Conservation (phyloP, 495 filamentous ascomycete genomes). For the Xylaria cubensis region DNA sequence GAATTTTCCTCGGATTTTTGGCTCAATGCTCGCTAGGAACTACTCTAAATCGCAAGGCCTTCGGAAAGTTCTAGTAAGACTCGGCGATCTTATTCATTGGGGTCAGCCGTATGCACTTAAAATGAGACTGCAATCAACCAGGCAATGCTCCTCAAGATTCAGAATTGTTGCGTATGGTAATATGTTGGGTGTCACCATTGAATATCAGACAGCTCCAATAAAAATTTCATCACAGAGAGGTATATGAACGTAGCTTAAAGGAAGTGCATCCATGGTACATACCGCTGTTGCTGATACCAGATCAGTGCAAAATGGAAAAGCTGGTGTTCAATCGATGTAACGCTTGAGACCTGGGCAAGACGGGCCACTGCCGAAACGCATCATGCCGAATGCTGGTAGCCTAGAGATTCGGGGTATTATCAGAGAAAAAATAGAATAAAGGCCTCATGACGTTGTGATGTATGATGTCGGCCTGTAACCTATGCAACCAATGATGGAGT, state of each 20-base stretch:
- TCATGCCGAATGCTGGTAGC: slow-evolving; percentile 7
- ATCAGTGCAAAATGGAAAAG: slow-evolving; percentile 1
- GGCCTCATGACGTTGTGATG: slow-evolving; percentile 17
- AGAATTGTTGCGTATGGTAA: slow-evolving; percentile 59
- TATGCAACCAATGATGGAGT: neutral
- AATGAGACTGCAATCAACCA: neutral
- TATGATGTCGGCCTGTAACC: slow-evolving; percentile 6
- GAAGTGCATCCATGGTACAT: neutral
- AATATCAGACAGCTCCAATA: slow-evolving; percentile 99
- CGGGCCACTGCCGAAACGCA: slow-evolving; percentile 3
- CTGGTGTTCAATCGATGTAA: slow-evolving; percentile 6
- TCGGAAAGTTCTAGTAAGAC: neutral
- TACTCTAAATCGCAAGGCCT: neutral
- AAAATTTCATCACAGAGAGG: slow-evolving; percentile 55
- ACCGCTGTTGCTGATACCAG: slow-evolving; percentile 9
- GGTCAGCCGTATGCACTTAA: slow-evolving; percentile 6
- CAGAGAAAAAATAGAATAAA: neutral
- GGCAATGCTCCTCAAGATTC: slow-evolving; percentile 20
- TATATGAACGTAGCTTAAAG: slow-evolving; percentile 5
- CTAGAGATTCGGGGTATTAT: neutral
- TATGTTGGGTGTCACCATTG: slow-evolving; percentile 58
- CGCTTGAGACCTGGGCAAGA: neutral
- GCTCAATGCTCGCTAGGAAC: neutral
- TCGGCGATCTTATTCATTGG: neutral
- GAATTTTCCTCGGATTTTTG: neutral